phyloP scores from a whole-genome alignment of 768 basidiomycete genomes.

The Hydnomerulius pinastri region DNA sequence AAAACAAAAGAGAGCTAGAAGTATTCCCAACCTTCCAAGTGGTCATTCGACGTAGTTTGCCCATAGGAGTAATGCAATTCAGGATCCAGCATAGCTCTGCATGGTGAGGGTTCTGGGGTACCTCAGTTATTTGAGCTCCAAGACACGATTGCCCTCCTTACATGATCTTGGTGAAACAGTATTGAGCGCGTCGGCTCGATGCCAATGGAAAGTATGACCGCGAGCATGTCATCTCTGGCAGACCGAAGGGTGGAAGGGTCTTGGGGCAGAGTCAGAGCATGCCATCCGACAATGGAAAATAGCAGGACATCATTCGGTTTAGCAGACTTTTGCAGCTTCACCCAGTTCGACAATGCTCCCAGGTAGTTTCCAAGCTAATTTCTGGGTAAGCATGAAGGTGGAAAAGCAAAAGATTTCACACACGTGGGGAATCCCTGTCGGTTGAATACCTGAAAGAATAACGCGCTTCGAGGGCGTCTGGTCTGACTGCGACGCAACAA shows the following conservation, averaged over 20 bases:
- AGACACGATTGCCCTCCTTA: conserved; percentile 30
- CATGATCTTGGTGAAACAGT: conserved; percentile 89
- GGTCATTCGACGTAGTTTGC: conserved; percentile 87
- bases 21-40: conserved; percentile 81
- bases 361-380: conserved; percentile 88
- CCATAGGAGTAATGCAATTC: conserved; percentile 81
- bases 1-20: too few species aligned
- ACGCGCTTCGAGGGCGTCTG: conserved; percentile 34
- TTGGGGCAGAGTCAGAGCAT: conserved; percentile 92
- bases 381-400: conserved; percentile 2
- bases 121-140: not conserved
- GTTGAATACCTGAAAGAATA: conserved; percentile 91
- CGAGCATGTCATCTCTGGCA: conserved; percentile 77
- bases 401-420: conserved; percentile 18
- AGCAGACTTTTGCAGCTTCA: conserved; percentile 68
- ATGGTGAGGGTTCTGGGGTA: conserved; percentile 72
- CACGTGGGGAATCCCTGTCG: conserved; percentile 90
- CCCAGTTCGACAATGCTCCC: conserved; percentile 90
- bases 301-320: conserved; percentile 62
- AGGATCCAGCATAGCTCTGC: conserved; percentile 90
- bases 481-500: conserved; percentile 6
- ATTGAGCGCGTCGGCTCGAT: conserved; percentile 74
- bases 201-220: conserved; percentile 81
- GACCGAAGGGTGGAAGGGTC: conserved; percentile 61
- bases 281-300: conserved; percentile 91